Conservation (phyloP, 2,329 filamentous ascomycete species). For the Stachybotrys elegans region DNA sequence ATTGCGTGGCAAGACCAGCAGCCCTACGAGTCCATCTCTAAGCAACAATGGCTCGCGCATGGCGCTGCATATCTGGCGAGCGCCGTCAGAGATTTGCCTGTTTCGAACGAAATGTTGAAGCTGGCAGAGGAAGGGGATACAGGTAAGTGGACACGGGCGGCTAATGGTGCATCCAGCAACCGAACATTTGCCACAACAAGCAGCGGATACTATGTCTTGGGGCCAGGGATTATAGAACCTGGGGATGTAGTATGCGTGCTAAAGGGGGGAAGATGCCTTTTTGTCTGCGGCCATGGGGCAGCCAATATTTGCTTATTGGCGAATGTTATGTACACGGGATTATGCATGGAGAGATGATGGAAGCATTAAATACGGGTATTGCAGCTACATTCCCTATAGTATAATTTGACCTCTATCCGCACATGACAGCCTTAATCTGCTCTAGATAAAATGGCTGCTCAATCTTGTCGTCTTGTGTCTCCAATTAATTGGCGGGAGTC, state of each 20-base stretch:
- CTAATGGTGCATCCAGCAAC: neutral
- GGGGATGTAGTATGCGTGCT: neutral
- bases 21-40: neutral
- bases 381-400: neutral
- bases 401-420: neutral
- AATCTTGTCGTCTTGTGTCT: too few relatives aligned
- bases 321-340: slow-evolving; percentile 1
- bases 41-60: neutral
- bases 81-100: neutral
- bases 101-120: neutral
- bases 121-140: neutral
- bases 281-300: neutral
- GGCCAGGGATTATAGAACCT: neutral
- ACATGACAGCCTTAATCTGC: neutral
- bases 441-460: neutral
- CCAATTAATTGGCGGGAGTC: too few relatives aligned
- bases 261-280: slow-evolving; percentile 1
- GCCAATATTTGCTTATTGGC: neutral
- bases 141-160: neutral
- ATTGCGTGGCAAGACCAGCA: neutral
- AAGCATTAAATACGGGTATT: neutral
- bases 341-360: neutral
- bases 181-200: neutral
- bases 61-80: neutral
- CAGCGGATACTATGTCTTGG: neutral